Evolutionary conservation across 257 asterid species (phyloP).

Genomic region (Craterostigma plantagineum): DNA sequence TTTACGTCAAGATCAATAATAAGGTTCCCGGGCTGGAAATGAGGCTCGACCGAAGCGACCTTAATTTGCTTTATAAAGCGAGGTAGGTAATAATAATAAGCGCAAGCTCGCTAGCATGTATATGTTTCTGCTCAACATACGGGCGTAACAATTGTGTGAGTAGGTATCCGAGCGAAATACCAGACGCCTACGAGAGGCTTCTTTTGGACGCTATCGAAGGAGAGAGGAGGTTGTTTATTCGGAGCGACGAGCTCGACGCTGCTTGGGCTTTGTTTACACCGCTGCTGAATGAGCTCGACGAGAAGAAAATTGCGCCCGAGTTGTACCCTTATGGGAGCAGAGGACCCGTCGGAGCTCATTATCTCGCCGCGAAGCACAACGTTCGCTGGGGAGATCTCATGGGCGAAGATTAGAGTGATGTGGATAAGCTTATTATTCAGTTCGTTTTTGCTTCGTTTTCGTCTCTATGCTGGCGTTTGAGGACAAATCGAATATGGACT

Average conservation of each 20-base stretch:
- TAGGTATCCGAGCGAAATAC: conserved; percentile 86
- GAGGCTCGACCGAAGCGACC: conserved; percentile 81
- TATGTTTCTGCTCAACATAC: too few species aligned
- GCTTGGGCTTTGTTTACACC: conserved; percentile 96
- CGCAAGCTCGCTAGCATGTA: too few species aligned
- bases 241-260: conserved; percentile 91
- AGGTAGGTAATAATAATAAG: too few species aligned
- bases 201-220: conserved; percentile 92
- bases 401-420: conserved; percentile 25
- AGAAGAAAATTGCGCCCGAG: conserved; percentile 50
- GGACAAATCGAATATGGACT: too few species aligned
- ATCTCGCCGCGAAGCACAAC: conserved; percentile 75
- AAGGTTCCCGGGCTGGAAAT: conserved; percentile 93
- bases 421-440: neutral
- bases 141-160: too few species aligned
- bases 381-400: conserved; percentile 93
- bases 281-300: conserved; percentile 62
- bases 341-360: conserved; percentile 92
- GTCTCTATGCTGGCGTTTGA: too few species aligned
- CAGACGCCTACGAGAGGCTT: conserved; percentile 92
- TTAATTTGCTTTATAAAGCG: conserved; percentile 77
- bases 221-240: conserved; percentile 85
- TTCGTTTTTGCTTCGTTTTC: too few species aligned
- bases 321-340: conserved; percentile 87
- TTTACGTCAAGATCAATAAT: conserved; percentile 74